phyloP scores from a whole-genome alignment of 2,329 filamentous ascomycete genomes.

The Balansia obtecta region DNA sequence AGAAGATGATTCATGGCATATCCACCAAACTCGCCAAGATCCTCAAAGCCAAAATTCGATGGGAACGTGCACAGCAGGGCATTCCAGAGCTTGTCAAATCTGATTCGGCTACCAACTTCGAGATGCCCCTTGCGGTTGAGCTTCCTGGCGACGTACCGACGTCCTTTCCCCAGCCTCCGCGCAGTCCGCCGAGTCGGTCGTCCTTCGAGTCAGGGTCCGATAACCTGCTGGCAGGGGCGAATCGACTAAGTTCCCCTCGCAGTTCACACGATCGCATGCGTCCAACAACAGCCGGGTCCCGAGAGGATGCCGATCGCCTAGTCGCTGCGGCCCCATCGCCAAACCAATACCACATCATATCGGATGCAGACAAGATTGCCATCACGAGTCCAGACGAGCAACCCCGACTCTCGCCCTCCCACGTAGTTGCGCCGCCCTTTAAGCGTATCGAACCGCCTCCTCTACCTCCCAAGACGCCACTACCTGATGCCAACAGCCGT shows the following conservation, averaged over 20 bases:
- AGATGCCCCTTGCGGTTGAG: conserved; percentile 40
- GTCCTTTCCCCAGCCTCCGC: conserved; percentile 23
- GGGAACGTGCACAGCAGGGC: conserved; percentile 35
- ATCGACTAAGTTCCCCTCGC: conserved; percentile 32
- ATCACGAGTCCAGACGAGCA: conserved; percentile 49
- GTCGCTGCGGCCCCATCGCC: conserved; percentile 45
- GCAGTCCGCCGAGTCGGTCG: conserved; percentile 29
- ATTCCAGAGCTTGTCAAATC: conserved; percentile 33
- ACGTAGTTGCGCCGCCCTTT: conserved; percentile 18
- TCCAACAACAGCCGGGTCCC: conserved; percentile 19
- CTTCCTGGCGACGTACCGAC: conserved; percentile 43
- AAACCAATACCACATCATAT: conserved; percentile 43
- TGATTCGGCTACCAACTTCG: conserved; percentile 25
- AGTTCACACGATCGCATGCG: conserved; percentile 35
- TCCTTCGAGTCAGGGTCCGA: conserved; percentile 47
- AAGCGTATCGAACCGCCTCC: conserved; percentile 51
- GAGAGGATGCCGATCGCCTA: conserved; percentile 39
- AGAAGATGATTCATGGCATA: conserved; percentile 63
- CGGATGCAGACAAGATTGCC: conserved; percentile 55
- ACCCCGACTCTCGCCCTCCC: conserved; percentile 26
- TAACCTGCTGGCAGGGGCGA: conserved; percentile 28
- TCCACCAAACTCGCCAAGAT: conserved; percentile 77
- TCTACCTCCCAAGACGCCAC: conserved; percentile 64
- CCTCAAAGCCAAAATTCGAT: conserved; percentile 59
- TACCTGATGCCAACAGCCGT: conserved; percentile 35